Evolutionary conservation across 2,329 filamentous ascomycete species (phyloP), one percentile per base, ranked within the genome.

Genomic region (Diplodia mutila): DNA sequence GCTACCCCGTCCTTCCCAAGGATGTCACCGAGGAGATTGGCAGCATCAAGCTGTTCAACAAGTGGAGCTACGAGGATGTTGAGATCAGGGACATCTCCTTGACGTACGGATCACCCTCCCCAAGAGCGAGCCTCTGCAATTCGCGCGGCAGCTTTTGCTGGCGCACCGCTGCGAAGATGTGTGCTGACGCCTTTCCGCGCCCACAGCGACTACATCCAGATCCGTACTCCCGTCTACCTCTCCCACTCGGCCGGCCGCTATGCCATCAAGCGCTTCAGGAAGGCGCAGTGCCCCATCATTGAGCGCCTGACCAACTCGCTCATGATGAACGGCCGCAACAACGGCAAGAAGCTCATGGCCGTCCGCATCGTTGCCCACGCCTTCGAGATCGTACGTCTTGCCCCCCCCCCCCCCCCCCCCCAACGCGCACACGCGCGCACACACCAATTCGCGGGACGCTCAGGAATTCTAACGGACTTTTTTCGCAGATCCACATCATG

Each of bases 281-380:
- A 99, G 91, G 95, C 96, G 83, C 96, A 98, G 90, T 99, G 95
- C 92, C 95, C 95, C 80, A 98, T 99, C 90, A 97, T 99, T 82
- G 95, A 99, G 92, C 94, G 95, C 84, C 91, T 99, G 79, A 99
- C 95, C 89, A 99, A 99, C 92, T 98, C 95, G 70, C 91, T 99
- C 83, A 99, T 99, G 96, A 98, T 98, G 94, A 97, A 99, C 91
- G 95, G 95, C 85, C 95, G 95, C 86, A 99, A 99, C 92, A 99
- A 97, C 92, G 95, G 95, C 86, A 99, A 99, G 92, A 99, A 99
- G 93, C 90, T 98, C 82, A 97, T 97, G 94, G 96, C 95, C 82
- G 94, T 98, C 84, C 93, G 95, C 86, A 99, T 99, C 78, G 94
- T 99, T 79, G 94, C 94, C 77, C 95, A 99, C 89, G 85, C 94